phyloP scores from a whole-genome alignment of 176 grass and related monocot genomes.

The Poa annua region DNA sequence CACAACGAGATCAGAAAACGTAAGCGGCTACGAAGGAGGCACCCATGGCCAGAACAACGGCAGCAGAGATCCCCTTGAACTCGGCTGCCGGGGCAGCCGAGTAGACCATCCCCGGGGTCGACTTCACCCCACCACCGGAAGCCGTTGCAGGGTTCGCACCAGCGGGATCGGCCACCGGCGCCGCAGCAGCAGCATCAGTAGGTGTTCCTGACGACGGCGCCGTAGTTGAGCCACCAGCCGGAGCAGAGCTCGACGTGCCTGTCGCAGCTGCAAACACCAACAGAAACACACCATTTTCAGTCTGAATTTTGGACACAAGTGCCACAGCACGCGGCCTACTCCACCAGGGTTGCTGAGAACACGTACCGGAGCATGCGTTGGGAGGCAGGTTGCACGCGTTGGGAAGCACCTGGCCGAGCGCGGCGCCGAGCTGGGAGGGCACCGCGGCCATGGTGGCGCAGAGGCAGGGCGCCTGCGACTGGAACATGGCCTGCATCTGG shows the following conservation, averaged over 20 bases:
- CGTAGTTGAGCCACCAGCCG: not conserved
- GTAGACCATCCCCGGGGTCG: not conserved
- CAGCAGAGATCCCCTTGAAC: not conserved
- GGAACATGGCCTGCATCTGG: constrained; percentile 50
- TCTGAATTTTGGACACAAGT: not conserved
- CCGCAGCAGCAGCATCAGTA: constrained; percentile 5
- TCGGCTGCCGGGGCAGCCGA: not conserved
- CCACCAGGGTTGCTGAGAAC: too few relatives aligned
- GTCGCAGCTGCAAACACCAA: constrained; percentile 19
- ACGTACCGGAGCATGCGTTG: constrained; percentile 43
- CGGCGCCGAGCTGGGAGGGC: constrained; percentile 41
- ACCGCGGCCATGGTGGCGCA: constrained; percentile 52
- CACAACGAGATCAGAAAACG: constrained; percentile 10
- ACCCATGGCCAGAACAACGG: not conserved
- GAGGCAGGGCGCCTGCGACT: constrained; percentile 68
- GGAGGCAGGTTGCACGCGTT: constrained; percentile 59
- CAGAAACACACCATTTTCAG: not conserved
- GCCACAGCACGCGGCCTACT: not conserved
- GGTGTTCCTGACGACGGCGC: not conserved
- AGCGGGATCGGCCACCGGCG: not conserved
- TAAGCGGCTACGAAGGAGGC: not conserved
- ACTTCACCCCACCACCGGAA: constrained; percentile 22
- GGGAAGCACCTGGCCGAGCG: constrained; percentile 53
- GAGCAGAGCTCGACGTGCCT: constrained; percentile 4
- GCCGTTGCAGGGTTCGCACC: not conserved